phyloP scores from a whole-genome alignment of 495 filamentous ascomycete genomes.

The Penicillium diatomitis region DNA sequence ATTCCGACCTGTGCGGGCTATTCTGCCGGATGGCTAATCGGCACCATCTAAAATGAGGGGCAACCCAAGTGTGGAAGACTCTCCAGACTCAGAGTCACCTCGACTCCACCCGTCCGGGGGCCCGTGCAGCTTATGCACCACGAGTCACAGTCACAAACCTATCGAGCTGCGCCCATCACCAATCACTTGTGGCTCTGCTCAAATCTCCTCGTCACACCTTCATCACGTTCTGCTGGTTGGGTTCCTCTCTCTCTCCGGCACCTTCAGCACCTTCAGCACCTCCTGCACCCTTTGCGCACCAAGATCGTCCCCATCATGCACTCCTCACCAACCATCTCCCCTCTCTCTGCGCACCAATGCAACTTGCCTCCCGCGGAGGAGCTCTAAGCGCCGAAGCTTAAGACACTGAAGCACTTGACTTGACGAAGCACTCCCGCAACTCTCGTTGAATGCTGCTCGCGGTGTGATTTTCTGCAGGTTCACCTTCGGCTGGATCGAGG shows the following conservation, averaged over 20 bases:
- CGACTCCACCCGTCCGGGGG: not conserved
- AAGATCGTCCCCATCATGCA: slow-evolving; percentile 5
- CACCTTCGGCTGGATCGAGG: too few relatives aligned
- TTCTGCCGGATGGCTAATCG: too few relatives aligned
- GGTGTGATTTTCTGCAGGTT: too few relatives aligned
- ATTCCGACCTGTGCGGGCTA: too few relatives aligned
- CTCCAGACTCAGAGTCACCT: too few relatives aligned
- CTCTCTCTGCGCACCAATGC: not conserved
- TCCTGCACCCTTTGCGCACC: slow-evolving; percentile 13
- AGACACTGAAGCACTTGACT: slow-evolving; percentile 12
- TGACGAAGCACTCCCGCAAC: slow-evolving; percentile 1
- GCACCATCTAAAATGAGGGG: too few relatives aligned
- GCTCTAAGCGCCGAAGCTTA: slow-evolving; percentile 18
- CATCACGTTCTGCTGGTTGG: slow-evolving; percentile 10
- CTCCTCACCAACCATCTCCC: slow-evolving; percentile 5
- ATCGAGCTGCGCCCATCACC: slow-evolving; percentile 10
- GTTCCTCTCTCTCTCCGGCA: too few relatives aligned
- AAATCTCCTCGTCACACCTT: not conserved
- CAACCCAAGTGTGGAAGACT: too few relatives aligned
- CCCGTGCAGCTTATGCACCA: slow-evolving; percentile 27
- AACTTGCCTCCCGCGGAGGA: slow-evolving; percentile 12
- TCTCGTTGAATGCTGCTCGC: too few relatives aligned
- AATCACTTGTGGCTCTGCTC: slow-evolving; percentile 9
- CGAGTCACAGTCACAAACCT: slow-evolving; percentile 31
- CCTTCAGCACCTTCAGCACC: slow-evolving; percentile 5